Conservation (phyloP, 352 stramenopile species). For the Nothophytophthora sp. region DNA sequence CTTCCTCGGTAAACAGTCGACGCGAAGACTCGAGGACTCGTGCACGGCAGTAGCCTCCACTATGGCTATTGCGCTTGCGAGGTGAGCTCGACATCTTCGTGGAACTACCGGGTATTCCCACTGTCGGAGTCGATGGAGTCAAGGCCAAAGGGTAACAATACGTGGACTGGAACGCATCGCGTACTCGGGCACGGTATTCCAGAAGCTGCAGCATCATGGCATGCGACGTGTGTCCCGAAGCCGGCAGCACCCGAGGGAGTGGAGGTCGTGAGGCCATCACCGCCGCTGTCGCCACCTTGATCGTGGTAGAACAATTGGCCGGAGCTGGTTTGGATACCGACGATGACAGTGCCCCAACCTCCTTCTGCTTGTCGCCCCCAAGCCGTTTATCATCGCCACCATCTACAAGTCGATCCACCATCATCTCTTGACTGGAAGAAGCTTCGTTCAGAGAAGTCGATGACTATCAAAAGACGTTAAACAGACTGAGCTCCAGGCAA, state of each 20-base stretch:
- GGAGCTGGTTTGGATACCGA: background rate
- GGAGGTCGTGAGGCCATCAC: background rate
- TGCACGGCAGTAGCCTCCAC: conserved; percentile 38
- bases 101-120: background rate
- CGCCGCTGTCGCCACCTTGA: conserved; percentile 1
- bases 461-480: no score
- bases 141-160: conserved; percentile 39
- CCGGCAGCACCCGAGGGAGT: conserved; percentile 14
- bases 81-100: conserved; percentile 3
- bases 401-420: conserved; percentile 19
- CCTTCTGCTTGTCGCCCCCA: background rate
- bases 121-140: conserved; percentile 1
- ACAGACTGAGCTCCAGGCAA: no score
- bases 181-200: conserved; percentile 53
- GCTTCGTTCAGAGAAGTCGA: conserved; percentile 2
- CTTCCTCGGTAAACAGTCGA: conserved; percentile 27
- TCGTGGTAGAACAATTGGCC: background rate
- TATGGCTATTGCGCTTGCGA: conserved; percentile 13
- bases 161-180: conserved; percentile 45
- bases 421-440: conserved; percentile 11
- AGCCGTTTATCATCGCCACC: background rate
- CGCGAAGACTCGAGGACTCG: conserved; percentile 42
- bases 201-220: conserved; percentile 67
- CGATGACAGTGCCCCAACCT: background rate
- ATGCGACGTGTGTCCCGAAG: conserved; percentile 42